Conservation (phyloP, 2,329 filamentous ascomycete species). For the Fusarium vanettenii region DNA sequence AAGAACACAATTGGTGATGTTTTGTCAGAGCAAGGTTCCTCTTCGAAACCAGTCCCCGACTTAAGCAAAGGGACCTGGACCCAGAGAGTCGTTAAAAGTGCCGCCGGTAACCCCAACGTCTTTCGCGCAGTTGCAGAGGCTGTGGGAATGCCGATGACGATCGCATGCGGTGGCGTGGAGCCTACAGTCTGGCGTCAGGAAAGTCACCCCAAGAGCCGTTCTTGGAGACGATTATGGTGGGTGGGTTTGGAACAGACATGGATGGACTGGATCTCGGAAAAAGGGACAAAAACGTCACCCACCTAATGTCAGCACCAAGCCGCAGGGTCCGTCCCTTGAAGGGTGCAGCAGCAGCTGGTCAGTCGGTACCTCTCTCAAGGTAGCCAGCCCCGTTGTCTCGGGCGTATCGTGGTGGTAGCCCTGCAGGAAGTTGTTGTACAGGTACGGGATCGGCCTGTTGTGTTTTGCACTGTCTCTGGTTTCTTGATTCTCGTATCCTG, state of each 20-base stretch:
- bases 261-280: conserved; percentile 23
- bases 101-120: conserved; percentile 30
- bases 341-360: background rate
- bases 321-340: conserved; percentile 11
- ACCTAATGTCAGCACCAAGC: conserved; percentile 28
- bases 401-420: background rate
- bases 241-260: background rate
- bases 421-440: background rate
- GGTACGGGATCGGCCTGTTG: background rate
- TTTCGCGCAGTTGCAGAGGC: conserved; percentile 16
- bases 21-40: conserved; percentile 17
- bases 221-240: conserved; percentile 19
- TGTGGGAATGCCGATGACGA: conserved; percentile 42
- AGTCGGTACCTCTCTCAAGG: background rate
- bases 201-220: conserved; percentile 27
- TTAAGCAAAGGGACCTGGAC: background rate
- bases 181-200: conserved; percentile 26
- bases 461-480: background rate
- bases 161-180: conserved; percentile 43
- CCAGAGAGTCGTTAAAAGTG: conserved; percentile 19
- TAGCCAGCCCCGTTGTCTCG: background rate
- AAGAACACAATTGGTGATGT: conserved; percentile 24
- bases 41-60: conserved; percentile 9
- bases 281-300: conserved; percentile 31
- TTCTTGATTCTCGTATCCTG: conserved; percentile 1